phyloP scores from a whole-genome alignment of 495 filamentous ascomycete genomes.

The Astrothelium macrocarpum region DNA sequence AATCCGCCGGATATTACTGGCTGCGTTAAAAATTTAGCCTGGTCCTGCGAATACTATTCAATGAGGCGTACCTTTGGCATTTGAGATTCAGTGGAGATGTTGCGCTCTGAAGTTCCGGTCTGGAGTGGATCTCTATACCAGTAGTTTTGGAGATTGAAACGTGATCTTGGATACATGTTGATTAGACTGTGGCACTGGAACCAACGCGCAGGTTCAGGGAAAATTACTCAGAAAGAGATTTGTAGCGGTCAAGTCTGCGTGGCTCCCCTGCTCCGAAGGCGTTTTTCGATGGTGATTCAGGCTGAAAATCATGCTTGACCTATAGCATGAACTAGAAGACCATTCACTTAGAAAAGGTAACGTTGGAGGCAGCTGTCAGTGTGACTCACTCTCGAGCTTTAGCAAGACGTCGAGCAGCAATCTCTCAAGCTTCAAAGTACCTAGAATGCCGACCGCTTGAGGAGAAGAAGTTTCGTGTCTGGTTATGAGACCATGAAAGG shows the following conservation, averaged over 20 bases:
- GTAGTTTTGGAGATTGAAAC: neutral
- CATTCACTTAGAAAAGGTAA: too few species aligned
- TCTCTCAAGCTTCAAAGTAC: neutral
- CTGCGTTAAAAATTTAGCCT: neutral
- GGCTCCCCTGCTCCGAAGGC: neutral
- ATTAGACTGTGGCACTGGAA: neutral
- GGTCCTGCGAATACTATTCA: neutral
- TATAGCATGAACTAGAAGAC: neutral
- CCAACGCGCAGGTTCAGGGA: neutral
- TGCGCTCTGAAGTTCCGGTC: too few species aligned
- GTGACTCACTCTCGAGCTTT: neutral
- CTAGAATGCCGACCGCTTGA: neutral
- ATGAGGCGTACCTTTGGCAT: neutral
- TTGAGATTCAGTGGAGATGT: too few species aligned
- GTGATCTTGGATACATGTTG: neutral
- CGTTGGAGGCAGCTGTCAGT: neutral
- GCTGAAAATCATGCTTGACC: neutral
- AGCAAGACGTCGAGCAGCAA: neutral
- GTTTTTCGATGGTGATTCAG: neutral
- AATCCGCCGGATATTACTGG: neutral
- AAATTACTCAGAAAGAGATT: neutral
- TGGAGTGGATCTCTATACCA: neutral
- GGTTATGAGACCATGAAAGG: too few species aligned
- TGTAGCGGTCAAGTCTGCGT: neutral
- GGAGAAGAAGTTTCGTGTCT: neutral